phyloP scores from a whole-genome alignment of 495 filamentous ascomycete species.

The Aspergillus leporis region DNA sequence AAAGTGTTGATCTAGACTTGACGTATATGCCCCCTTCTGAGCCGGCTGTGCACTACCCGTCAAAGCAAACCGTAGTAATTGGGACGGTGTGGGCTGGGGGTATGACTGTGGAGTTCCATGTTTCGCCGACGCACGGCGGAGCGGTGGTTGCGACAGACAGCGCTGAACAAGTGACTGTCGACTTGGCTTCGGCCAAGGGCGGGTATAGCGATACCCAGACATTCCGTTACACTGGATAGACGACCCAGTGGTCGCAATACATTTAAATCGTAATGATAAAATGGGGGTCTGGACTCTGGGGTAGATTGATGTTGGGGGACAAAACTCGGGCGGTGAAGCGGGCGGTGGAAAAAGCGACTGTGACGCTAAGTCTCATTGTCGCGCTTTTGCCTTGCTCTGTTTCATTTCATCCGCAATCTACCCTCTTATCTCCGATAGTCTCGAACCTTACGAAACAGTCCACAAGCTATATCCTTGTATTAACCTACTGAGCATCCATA shows the following conservation, averaged over 20 bases:
- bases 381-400: neutral
- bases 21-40: neutral
- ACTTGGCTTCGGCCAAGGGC: neutral
- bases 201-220: neutral
- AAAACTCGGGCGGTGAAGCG: constrained; percentile 12
- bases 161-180: constrained; percentile 2
- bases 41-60: constrained; percentile 19
- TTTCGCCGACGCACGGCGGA: constrained; percentile 11
- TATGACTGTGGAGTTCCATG: neutral
- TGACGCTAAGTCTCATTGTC: neutral
- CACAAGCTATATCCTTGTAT: neutral
- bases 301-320: neutral
- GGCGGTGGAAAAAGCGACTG: constrained; percentile 2
- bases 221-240: neutral
- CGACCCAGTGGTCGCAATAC: neutral
- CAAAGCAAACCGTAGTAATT: constrained; percentile 34
- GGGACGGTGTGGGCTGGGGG: constrained; percentile 27
- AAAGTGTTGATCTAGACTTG: constrained; percentile 11
- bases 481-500: neutral
- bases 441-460: neutral
- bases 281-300: neutral
- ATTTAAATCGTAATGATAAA: neutral
- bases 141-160: constrained; percentile 7
- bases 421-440: constrained; percentile 4
- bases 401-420: neutral